Evolutionary conservation across 768 basidiomycete species (phyloP), one percentile per base, ranked within the genome.

Genomic region (Cyathus striatus): DNA sequence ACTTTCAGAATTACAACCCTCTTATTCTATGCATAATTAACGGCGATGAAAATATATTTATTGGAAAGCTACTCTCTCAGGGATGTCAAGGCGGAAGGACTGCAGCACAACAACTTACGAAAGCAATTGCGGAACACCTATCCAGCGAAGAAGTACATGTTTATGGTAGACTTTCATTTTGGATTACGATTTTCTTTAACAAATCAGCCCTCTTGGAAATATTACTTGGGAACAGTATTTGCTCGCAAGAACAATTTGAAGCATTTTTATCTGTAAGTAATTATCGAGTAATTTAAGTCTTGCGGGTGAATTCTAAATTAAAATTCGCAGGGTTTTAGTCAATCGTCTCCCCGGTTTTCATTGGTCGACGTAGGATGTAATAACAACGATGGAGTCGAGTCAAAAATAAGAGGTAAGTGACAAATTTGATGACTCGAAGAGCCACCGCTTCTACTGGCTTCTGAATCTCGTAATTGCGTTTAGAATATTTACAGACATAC

Each of bases 11-110:
- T 50, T 78, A 80, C 61, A 72, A 75, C 49, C 76, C 83, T 33
- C 73, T 88, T 52, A 80, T 89, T 46, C 72, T 86, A 50, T 86
- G 85, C 54, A 75, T 84, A 49, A 72, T 90, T 53, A 83, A 89
- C 51, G 86, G 83, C 27, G 79, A 87, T 57, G 75, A 77, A 38
- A 78, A 78, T 49, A 63, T 86, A 50, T 89, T 90, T 65, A 68
- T 69, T 43, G 72, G 69, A 38, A 64, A 76, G 16, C 69, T 83
- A 45, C 62, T 90, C 30, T 57, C 55, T 23, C 79, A 81, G 58
- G 86, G 86, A 5, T 75, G 77, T 37, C 69, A 75, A 41, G 86
- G 86, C 7, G 86, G 86, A 23, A 70, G 73, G 43, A 69, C 73
- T 34, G 79, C 76, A 10, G 81, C 83, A 22, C 79, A 83, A 52